These are phyloP conservation scores for Yamadazyma spencermartinsiae DNA, from an alignment of 1,139 yeast species.

Conservation along the genomic window DNA sequence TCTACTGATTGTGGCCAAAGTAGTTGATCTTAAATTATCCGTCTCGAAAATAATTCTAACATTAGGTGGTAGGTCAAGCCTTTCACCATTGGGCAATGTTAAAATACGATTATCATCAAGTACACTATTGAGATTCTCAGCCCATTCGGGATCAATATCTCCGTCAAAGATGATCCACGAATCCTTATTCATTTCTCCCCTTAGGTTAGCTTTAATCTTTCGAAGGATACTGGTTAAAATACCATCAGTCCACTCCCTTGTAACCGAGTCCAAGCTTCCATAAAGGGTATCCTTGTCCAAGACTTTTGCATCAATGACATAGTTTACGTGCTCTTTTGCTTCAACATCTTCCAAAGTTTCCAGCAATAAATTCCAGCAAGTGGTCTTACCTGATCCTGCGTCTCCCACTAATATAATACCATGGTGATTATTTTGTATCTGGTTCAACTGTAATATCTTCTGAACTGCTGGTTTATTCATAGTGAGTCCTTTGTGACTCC, in stretches of 20 bases:
- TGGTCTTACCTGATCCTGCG: slow-evolving; percentile 75
- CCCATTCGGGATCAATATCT: slow-evolving; percentile 93
- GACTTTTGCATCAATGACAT: slow-evolving; percentile 74
- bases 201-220: slow-evolving; percentile 52
- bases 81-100: slow-evolving; percentile 89
- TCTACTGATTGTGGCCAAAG: slow-evolving; percentile 90
- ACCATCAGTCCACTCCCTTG: slow-evolving; percentile 95
- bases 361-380: slow-evolving; percentile 51
- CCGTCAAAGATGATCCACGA: slow-evolving; percentile 91
- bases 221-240: slow-evolving; percentile 71
- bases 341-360: slow-evolving; percentile 41
- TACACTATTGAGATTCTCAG: slow-evolving; percentile 86
- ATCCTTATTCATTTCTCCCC: slow-evolving; percentile 57
- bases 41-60: slow-evolving; percentile 77
- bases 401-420: slow-evolving; percentile 83
- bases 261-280: slow-evolving; percentile 71
- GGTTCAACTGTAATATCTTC: slow-evolving; percentile 64
- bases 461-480: slow-evolving; percentile 45
- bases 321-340: slow-evolving; percentile 37
- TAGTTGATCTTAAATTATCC: slow-evolving; percentile 62
- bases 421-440: slow-evolving; percentile 66
- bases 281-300: slow-evolving; percentile 64
- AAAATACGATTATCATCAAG: slow-evolving; percentile 82
- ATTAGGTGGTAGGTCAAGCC: slow-evolving; percentile 65
- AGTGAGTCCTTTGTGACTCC: slow-evolving; percentile 19